Percentiles rank a stretch among this genome's conserved stretches.
Evolutionary conservation across 305 asterid genomes (phyloP).

Genomic region (Plantago coronopus): DNA sequence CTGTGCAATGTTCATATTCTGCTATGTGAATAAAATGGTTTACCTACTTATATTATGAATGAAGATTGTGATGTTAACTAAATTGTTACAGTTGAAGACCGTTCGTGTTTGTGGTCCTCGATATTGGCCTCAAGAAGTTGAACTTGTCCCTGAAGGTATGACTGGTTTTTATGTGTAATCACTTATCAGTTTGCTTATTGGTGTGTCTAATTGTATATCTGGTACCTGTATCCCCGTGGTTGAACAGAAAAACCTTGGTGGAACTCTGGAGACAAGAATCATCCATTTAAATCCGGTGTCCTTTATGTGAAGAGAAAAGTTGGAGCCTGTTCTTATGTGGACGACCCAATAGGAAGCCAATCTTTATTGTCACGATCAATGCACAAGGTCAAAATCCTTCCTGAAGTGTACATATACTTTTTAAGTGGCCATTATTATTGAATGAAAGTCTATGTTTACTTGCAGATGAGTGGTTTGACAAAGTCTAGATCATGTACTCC

Average conservation of each 20-base stretch:
- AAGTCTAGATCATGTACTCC: conserved; percentile 42
- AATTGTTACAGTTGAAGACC: conserved; percentile 66
- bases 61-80: conserved; percentile 11
- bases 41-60: conserved; percentile 5
- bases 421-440: conserved; percentile 18
- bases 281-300: conserved; percentile 85
- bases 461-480: conserved; percentile 72
- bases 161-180: conserved; percentile 14
- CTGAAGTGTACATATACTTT: background rate
- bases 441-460: conserved; percentile 20
- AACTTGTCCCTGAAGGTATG: conserved; percentile 79
- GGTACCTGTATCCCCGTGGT: conserved; percentile 21
- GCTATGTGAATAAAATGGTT: conserved; percentile 6
- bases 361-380: conserved; percentile 89
- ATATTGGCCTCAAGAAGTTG: conserved; percentile 91
- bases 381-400: conserved; percentile 63
- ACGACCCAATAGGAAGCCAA: conserved; percentile 95
- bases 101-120: conserved; percentile 99
- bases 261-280: conserved; percentile 69
- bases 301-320: conserved; percentile 88
- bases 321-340: conserved; percentile 91
- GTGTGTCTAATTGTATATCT: conserved; percentile 16
- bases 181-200: conserved; percentile 14
- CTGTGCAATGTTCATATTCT: background rate
- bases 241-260: conserved; percentile 92